Evolutionary conservation across 2,329 filamentous ascomycete genomes (phyloP).

Genomic region (Alternaria triticimaculans): DNA sequence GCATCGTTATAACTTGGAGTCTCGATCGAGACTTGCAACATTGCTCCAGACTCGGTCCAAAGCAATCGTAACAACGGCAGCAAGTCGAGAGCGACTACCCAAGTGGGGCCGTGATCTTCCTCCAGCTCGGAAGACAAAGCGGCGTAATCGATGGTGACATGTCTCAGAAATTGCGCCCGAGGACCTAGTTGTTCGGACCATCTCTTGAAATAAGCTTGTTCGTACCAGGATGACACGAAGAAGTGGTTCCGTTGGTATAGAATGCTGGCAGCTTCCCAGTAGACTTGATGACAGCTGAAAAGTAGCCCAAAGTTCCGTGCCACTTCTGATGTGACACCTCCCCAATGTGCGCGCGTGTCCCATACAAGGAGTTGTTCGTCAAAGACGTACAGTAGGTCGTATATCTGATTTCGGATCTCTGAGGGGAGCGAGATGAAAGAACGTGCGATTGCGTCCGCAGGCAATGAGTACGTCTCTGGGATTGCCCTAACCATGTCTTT

Average conservation of each 20-base stretch:
- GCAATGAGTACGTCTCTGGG: neutral
- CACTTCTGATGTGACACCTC: neutral
- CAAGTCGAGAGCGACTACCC: neutral
- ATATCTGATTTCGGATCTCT: neutral
- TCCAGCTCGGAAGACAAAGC: neutral
- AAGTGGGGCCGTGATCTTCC: neutral
- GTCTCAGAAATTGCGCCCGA: neutral
- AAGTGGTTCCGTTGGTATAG: neutral
- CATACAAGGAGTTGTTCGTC: neutral
- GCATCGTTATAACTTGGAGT: neutral
- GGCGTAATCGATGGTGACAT: neutral
- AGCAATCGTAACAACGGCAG: neutral
- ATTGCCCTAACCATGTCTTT: neutral
- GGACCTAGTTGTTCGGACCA: neutral
- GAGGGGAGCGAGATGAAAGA: neutral
- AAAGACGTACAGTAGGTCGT: neutral
- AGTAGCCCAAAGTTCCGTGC: neutral
- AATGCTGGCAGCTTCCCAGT: neutral
- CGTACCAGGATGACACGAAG: neutral
- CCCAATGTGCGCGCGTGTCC: neutral
- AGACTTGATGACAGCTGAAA: neutral
- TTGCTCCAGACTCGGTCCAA: neutral
- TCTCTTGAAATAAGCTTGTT: neutral
- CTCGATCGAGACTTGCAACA: neutral
- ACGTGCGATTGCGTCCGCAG: neutral